A percentile compares a stretch with the other conserved stretches of the same genome.
Conservation (phyloP, 1,284 basidiomycete species). For the Rhodotorula sp. region DNA sequence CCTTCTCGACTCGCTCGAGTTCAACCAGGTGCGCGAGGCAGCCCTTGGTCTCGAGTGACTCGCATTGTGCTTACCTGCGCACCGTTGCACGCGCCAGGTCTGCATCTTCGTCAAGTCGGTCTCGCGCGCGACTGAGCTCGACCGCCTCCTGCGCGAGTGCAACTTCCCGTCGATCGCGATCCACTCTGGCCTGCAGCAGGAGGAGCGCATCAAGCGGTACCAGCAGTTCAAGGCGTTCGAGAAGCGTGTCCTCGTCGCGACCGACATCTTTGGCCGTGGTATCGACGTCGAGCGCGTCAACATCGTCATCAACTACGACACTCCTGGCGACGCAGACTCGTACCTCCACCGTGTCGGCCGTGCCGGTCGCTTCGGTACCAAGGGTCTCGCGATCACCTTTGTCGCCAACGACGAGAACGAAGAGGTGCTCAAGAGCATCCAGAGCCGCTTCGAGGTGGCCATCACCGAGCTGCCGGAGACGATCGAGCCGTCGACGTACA, state of each 20-base stretch:
- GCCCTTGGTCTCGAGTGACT: slow-evolving; percentile 10
- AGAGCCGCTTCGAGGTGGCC: slow-evolving; percentile 88
- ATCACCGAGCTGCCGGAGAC: slow-evolving; percentile 89
- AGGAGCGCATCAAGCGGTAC: slow-evolving; percentile 97
- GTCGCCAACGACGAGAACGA: slow-evolving; percentile 88
- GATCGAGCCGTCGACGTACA: slow-evolving; percentile 69
- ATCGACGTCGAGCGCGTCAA: slow-evolving; percentile 98
- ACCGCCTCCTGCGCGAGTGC: slow-evolving; percentile 93
- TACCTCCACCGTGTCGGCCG: slow-evolving; percentile 98
- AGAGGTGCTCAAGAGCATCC: slow-evolving; percentile 88
- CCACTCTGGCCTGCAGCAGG: slow-evolving; percentile 89
- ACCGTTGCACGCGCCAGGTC: slow-evolving; percentile 61
- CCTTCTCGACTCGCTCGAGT: slow-evolving; percentile 91
- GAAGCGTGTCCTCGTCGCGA: slow-evolving; percentile 90
- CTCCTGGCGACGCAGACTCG: slow-evolving; percentile 92
- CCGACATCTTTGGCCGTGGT: slow-evolving; percentile 95
- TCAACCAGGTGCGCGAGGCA: slow-evolving; percentile 81
- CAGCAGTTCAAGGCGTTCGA: slow-evolving; percentile 99
- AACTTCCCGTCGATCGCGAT: slow-evolving; percentile 99
- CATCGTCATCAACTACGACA: slow-evolving; percentile 68
- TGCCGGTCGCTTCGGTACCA: slow-evolving; percentile 98
- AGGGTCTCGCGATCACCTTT: slow-evolving; percentile 98
- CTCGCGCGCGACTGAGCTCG: slow-evolving; percentile 91
- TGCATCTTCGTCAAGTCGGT: slow-evolving; percentile 99
- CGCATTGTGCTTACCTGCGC: background rate